Base-by-base conservation (phyloP, 441 rosid species). In the Hura crepitans region DNA sequence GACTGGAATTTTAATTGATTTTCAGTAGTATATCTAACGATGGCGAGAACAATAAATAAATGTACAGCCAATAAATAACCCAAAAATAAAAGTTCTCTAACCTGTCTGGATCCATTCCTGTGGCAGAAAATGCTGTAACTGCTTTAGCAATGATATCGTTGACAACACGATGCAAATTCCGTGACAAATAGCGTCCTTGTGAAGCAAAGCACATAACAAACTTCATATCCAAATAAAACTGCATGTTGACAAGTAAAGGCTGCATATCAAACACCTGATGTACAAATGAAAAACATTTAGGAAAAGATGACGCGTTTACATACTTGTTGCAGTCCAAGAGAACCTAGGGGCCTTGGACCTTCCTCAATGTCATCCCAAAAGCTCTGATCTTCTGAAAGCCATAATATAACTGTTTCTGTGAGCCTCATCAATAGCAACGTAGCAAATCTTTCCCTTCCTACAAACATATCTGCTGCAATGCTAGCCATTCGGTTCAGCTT, bases 351-450 rank as follows among this genome's bases (percentile, higher is more conserved):
- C 82, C 84, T 86, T 66, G 96, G 98, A 63, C 99, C 99, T 68
- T 89, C 93, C 77, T 91, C 96, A 47, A 96, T 90, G 73, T 96
- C 98, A 79, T 89, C 98, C 99, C 99, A 96, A 74, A 96, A 96
- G 77, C 85, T 91, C 79, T 96, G 97, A 75, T 96, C 99, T 66
- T 87, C 91, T 1, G 97, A 93, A 46, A 96, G 97, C 97, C 97
- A 93, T 74, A 96, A 69, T 79, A 96, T 85, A 71, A 93, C 91
- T 43, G 98, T 93, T 82, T 96, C 99, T 46, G 98, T 91, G 55
- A 96, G 85, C 80, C 98, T 85, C 98, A 93, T 93, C 83, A 96
- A 77, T 63, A 96, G 82, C 75, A 86, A 76, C 14, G 94, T 93
- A 27, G 97, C 97, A 79, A 96, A 91, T 70, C 99, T 89, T 81